phyloP scores from a whole-genome alignment of 352 stramenopile genomes.

The Pythium volutum region DNA sequence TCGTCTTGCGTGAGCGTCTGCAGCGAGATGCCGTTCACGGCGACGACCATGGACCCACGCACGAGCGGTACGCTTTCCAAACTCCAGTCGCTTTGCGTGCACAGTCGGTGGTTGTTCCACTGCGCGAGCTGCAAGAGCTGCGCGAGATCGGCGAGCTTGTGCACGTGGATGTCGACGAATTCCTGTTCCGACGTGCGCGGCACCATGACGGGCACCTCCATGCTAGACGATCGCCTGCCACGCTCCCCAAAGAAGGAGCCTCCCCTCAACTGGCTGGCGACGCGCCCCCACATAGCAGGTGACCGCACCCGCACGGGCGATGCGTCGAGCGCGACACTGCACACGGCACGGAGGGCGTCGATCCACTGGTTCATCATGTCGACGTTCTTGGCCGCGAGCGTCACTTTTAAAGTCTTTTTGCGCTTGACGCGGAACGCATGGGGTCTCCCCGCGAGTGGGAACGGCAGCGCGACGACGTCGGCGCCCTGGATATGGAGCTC shows the following conservation, averaged over 20 bases:
- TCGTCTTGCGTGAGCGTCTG: constrained; percentile 52
- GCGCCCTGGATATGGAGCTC: constrained; percentile 40
- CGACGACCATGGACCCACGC: constrained; percentile 56
- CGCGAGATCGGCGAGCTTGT: constrained; percentile 10
- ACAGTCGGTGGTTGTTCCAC: constrained; percentile 57
- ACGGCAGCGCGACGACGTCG: constrained; percentile 41
- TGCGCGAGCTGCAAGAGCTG: constrained; percentile 31
- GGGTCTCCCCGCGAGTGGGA: constrained; percentile 40
- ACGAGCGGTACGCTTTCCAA: constrained; percentile 30
- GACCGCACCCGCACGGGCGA: not conserved
- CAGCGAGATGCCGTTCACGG: constrained; percentile 54
- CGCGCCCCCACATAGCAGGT: constrained; percentile 8
- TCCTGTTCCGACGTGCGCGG: constrained; percentile 24
- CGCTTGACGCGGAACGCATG: constrained; percentile 58
- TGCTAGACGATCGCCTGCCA: not conserved
- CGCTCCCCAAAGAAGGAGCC: not conserved
- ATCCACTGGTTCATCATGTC: constrained; percentile 53
- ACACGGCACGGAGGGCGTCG: constrained; percentile 30
- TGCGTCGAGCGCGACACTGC: constrained; percentile 10
- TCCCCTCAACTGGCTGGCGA: not conserved
- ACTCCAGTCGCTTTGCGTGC: constrained; percentile 39
- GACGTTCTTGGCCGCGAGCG: constrained; percentile 42
- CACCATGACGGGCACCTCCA: constrained; percentile 18
- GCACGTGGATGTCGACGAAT: constrained; percentile 20
- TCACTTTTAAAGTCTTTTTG: constrained; percentile 27